Percentiles rank a stretch among this genome's conserved stretches.
Conservation (phyloP, 2,329 filamentous ascomycete species). For the Allantophomopsis lycopodina region DNA sequence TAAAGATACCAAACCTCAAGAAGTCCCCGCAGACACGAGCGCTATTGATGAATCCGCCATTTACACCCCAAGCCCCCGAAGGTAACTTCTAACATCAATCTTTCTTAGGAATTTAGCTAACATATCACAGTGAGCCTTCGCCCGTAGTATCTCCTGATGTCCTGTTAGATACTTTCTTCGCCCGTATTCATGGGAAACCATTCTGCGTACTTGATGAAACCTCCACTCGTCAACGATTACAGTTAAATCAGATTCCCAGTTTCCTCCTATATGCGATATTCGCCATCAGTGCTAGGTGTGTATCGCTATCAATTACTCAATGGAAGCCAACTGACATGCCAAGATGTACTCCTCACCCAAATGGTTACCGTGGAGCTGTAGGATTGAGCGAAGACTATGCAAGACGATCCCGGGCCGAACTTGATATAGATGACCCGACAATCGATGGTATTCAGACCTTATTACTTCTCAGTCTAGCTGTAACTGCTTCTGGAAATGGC, state of each 20-base stretch:
- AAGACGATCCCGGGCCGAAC: conserved; percentile 48
- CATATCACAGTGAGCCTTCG: conserved; percentile 27
- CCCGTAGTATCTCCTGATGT: conserved; percentile 40
- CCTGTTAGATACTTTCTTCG: conserved; percentile 68
- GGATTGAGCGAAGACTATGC: conserved; percentile 62
- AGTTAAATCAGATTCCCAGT: conserved; percentile 48
- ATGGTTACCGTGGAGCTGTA: conserved; percentile 53
- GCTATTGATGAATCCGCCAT: conserved; percentile 22
- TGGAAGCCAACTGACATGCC: conserved; percentile 6
- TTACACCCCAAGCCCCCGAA: conserved; percentile 11
- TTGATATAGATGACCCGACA: conserved; percentile 71
- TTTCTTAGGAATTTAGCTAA: conserved; percentile 4
- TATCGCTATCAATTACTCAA: conserved; percentile 2
- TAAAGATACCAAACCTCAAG: conserved; percentile 22
- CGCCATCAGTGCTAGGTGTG: conserved; percentile 47
- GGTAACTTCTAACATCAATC: too few species aligned
- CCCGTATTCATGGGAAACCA: conserved; percentile 66
- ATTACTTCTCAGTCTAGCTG: conserved; percentile 62
- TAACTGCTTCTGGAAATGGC: conserved; percentile 63
- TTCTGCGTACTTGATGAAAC: conserved; percentile 73
- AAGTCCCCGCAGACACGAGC: conserved; percentile 22
- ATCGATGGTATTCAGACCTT: conserved; percentile 67
- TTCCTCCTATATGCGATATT: conserved; percentile 43
- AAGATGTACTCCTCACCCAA: conserved; percentile 57
- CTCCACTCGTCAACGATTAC: conserved; percentile 56